Evolutionary conservation across 164 flowering plant species (phyloP).

Genomic region (Platanus orientalis): DNA sequence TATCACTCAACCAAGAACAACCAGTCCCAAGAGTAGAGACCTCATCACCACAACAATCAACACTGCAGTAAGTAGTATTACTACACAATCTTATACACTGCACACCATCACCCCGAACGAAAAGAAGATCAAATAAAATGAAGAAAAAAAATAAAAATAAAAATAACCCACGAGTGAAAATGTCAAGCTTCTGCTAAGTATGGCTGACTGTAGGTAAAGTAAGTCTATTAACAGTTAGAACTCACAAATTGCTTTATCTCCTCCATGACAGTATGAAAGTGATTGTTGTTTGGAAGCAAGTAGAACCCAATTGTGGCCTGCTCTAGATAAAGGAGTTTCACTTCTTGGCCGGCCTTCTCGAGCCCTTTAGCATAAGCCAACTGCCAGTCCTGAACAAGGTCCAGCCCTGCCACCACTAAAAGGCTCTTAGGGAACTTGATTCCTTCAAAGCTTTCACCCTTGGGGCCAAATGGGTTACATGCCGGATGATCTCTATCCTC

Average conservation of each 20-base stretch:
- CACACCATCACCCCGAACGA: slow-evolving; percentile 12
- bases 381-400: slow-evolving; percentile 82
- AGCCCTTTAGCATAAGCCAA: slow-evolving; percentile 68
- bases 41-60: slow-evolving; percentile 1
- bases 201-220: slow-evolving; percentile 21
- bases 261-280: slow-evolving; percentile 69
- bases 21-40: slow-evolving; percentile 16
- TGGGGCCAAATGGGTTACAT: slow-evolving; percentile 77
- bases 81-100: slow-evolving; percentile 28
- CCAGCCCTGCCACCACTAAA: slow-evolving; percentile 76
- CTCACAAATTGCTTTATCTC: slow-evolving; percentile 64
- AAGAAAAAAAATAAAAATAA: neutral
- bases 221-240: slow-evolving; percentile 40
- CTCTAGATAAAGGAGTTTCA: slow-evolving; percentile 64
- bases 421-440: slow-evolving; percentile 68
- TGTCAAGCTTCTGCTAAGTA: slow-evolving; percentile 35
- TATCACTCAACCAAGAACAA: slow-evolving; percentile 6
- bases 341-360: slow-evolving; percentile 52
- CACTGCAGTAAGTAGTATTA: slow-evolving; percentile 23
- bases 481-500: slow-evolving; percentile 74
- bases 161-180: slow-evolving; percentile 15
- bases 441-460: slow-evolving; percentile 47
- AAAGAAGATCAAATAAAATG: neutral
- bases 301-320: slow-evolving; percentile 85
- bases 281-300: slow-evolving; percentile 69